Evolutionary conservation across 768 basidiomycete genomes (phyloP).

Genomic region (Podaxis carcinomalis): DNA sequence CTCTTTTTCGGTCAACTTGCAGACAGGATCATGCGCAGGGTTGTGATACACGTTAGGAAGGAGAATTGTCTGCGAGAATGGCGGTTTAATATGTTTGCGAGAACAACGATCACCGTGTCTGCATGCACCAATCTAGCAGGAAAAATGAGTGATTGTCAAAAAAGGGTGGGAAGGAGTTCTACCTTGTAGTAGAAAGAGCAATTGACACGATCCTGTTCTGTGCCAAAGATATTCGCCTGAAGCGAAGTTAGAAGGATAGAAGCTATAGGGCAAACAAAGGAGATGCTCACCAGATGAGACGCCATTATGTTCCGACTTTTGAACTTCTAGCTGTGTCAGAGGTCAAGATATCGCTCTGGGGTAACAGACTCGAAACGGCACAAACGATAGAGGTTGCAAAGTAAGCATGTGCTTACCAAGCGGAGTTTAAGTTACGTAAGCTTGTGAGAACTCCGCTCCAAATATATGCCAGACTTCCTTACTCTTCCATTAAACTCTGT

Average conservation of each 20-base stretch:
- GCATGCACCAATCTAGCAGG: slow-evolving; percentile 88
- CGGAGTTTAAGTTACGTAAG: background rate
- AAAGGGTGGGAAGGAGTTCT: slow-evolving; percentile 18
- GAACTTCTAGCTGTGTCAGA: background rate
- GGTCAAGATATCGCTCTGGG: background rate
- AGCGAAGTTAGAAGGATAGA: background rate
- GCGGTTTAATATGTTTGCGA: slow-evolving; percentile 95
- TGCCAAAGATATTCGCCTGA: slow-evolving; percentile 93
- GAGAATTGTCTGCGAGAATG: slow-evolving; percentile 95
- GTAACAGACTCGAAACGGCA: background rate
- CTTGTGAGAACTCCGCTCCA: background rate
- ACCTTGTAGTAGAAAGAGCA: slow-evolving; percentile 99
- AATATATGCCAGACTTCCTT: background rate
- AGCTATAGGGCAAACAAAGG: background rate
- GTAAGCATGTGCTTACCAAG: background rate
- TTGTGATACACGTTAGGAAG: slow-evolving; percentile 98
- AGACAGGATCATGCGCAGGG: slow-evolving; percentile 89
- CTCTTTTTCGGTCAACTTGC: slow-evolving; percentile 83
- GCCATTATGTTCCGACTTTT: slow-evolving; percentile 37
- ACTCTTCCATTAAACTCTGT: background rate
- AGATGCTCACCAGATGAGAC: slow-evolving; percentile 67
- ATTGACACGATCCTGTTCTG: slow-evolving; percentile 93
- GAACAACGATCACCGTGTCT: slow-evolving; percentile 98
- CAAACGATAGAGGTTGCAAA: background rate
- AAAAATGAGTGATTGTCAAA: slow-evolving; percentile 10